Evolutionary conservation across 2,329 filamentous ascomycete genomes (phyloP), one percentile per base, ranked within the genome.

Genomic region (Xylariaceae sp.): DNA sequence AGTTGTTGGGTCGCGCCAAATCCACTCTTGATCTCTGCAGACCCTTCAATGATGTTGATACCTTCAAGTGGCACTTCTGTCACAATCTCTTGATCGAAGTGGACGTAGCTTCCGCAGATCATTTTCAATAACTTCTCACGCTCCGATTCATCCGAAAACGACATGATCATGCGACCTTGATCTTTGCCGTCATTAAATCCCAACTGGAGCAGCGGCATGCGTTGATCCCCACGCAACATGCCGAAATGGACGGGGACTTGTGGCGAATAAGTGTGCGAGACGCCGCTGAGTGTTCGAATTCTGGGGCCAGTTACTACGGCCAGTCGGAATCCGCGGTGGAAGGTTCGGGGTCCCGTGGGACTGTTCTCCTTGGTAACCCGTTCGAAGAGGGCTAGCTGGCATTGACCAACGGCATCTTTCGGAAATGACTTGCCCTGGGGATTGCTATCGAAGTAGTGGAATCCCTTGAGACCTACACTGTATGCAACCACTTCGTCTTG

Each of bases 291-390:
- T 0, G 88, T 89, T 71, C 92, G 90, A 55, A 86, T 89, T 61
- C 83, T 86, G 1, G 90, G 84, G 7, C 88, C 88, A 0, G 92
- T 95, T 39, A 92, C 83, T 13, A 95, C 81, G 7, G 88, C 83
- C 51, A 96, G 76, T 18, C 92, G 85, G 75, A 88, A 94, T 0
- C 92, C 92, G 48, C 88, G 83, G 72, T 96, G 92, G 68, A 88
- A 83, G 57, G 78, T 85, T 49, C 90, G 85, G 52, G 82, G 83
- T 0, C 90, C 90, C 0, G 85, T 87, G 0, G 89, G 89, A 61
- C 90, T 88, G 48, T 81, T 85, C 65, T 90, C 83, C 56, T 85
- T 85, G 30, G 82, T 78, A 0, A 84, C 77, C 65, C 82, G 87
- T 71, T 95, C 90, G 68, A 93, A 96, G 2, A 96, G 72, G 6